Evolutionary conservation across 2,329 filamentous ascomycete genomes (phyloP), one percentile per base, ranked within the genome.

Genomic region (Pezicula rhizophila): DNA sequence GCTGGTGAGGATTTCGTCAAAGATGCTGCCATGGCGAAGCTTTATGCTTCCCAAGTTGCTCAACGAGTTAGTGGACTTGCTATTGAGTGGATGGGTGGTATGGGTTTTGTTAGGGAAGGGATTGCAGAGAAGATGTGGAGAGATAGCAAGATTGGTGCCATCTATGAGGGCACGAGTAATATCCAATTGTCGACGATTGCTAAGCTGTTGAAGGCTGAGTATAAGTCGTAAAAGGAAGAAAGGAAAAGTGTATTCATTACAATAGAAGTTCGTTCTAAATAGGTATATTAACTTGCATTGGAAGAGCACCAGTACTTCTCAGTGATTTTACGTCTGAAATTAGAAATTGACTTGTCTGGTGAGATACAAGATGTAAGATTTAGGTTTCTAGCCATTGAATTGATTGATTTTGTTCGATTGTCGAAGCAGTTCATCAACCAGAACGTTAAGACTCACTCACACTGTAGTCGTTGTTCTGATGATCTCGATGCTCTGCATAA

Each of bases 21-120:
- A 67, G 93, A 99, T 64, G 93, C 93, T 8, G 93, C 93, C 60
- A 99, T 99, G 93, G 93, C 93, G 47, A 99, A 99, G 77, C 78
- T 99, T 48, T 96, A 87, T 67, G 83, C 93, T 2, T 93, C 88
- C 4, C 93, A 99, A 71, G 89, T 99, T 28, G 93, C 93, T 0
- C 87, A 88, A 17, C 83, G 82, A 47, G 92, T 99, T 17, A 87
- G 85, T 48, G 84, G 91, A 6, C 78, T 87, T 43, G 93, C 92
- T 0, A 82, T 99, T 25, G 93, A 99, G 73, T 99, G 93, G 93
- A 97, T 97, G 92, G 93, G 93, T 42, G 93, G 93, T 39, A 41
- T 35, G 44, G 93, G 93, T 41, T 99, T 99, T 62, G 93, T 99
- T 14, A 77, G 93, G 40, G 93, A 99, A 69, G 93, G 93, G 0